Evolutionary conservation across 345 rosid species (phyloP).

Genomic region (Dimocarpus longan): DNA sequence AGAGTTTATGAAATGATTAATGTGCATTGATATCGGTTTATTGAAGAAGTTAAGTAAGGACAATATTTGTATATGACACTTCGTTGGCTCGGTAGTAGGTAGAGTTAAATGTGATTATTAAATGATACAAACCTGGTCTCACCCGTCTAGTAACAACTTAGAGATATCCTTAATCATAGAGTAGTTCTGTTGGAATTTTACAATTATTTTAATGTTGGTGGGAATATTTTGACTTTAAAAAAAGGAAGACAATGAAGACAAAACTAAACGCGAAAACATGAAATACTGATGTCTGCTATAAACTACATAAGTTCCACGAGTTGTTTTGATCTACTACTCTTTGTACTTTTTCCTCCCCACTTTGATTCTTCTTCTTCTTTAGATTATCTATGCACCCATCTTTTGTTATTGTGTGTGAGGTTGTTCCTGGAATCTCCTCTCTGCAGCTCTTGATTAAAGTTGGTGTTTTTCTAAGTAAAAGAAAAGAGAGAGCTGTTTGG

Average conservation of each 20-base stretch:
- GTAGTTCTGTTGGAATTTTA: background rate
- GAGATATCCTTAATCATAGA: background rate
- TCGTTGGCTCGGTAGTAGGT: background rate
- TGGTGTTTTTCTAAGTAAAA: background rate
- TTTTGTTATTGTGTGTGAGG: background rate
- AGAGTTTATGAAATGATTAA: no score
- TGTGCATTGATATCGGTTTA: no score
- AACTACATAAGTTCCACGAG: constrained; percentile 22
- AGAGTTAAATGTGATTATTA: background rate
- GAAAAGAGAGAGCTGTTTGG: constrained; percentile 19
- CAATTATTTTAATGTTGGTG: background rate
- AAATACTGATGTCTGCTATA: background rate
- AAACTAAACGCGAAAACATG: background rate
- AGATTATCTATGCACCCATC: background rate
- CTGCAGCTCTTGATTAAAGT: constrained; percentile 14
- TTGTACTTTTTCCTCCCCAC: background rate
- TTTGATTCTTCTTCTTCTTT: constrained; percentile 8
- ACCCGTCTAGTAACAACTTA: no score
- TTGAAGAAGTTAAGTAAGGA: background rate
- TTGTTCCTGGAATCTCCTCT: constrained; percentile 5
- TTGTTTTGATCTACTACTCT: background rate
- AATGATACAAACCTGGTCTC: background rate
- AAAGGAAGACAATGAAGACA: constrained; percentile 11
- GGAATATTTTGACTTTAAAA: constrained; percentile 35
- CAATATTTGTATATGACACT: background rate